Percentiles rank a stretch among this genome's conserved stretches.
phyloP scores from a whole-genome alignment of 2,329 filamentous ascomycete genomes.

The Annulohypoxylon truncatum region DNA sequence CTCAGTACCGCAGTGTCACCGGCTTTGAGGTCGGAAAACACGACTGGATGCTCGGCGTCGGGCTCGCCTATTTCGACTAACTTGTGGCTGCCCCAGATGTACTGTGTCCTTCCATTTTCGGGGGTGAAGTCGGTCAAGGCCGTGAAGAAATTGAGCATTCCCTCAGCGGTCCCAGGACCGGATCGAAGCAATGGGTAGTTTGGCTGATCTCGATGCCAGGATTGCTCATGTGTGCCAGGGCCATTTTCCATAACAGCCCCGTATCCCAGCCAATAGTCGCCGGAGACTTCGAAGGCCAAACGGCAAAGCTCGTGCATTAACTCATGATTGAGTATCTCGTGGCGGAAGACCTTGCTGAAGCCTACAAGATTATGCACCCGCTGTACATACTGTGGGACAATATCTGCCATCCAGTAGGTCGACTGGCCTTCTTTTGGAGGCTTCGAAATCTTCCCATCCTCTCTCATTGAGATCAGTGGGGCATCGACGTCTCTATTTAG shows the following conservation, averaged over 20 bases:
- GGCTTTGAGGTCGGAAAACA: background rate
- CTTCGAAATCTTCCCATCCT: background rate
- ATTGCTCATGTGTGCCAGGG: background rate
- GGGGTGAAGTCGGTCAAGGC: background rate
- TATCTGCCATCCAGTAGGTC: background rate
- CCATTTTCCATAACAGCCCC: background rate
- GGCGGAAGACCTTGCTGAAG: background rate
- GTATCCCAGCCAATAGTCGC: background rate
- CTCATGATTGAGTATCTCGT: background rate
- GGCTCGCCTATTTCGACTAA: background rate
- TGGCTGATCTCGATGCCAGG: background rate
- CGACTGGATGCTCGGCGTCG: background rate
- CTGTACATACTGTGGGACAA: background rate
- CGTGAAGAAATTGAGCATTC: background rate
- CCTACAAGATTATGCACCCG: background rate
- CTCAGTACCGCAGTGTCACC: background rate
- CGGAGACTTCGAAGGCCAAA: background rate
- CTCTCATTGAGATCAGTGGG: background rate
- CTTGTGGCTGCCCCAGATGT: background rate
- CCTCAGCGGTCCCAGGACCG: background rate
- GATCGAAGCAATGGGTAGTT: background rate
- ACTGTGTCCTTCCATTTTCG: background rate
- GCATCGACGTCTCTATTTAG: background rate
- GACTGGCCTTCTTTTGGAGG: background rate
- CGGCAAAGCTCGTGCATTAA: background rate